Evolutionary conservation across 2,329 filamentous ascomycete genomes (phyloP).

Genomic region (Ophiostoma populinum): DNA sequence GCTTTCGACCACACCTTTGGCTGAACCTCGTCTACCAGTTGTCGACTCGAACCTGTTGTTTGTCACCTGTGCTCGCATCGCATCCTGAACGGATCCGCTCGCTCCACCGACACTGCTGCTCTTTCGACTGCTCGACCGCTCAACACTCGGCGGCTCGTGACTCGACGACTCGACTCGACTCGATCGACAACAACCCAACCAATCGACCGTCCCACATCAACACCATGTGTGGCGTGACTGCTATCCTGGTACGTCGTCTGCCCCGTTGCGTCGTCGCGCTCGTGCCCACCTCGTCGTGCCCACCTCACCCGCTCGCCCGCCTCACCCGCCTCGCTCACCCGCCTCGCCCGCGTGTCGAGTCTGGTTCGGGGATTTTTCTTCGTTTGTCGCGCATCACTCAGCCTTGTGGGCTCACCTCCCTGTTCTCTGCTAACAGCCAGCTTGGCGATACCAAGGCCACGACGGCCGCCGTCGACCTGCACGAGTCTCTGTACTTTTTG

Average conservation of each 20-base stretch:
- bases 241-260: conserved; percentile 6
- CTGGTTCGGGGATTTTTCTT: no score
- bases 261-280: not conserved
- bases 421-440: conserved; percentile 3
- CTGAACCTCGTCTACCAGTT: not conserved
- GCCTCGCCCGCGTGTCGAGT: no score
- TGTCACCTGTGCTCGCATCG: not conserved
- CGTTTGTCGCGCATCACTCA: no score
- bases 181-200: not conserved
- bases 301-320: not conserved
- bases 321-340: not conserved
- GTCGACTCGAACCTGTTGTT: no score
- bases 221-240: conserved; percentile 9
- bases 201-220: not conserved
- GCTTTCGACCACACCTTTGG: conserved; percentile 1
- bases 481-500: conserved; percentile 55
- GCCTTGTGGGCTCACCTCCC: not conserved
- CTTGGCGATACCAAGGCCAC: conserved; percentile 32
- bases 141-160: no score
- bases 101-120: no score
- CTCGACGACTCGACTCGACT: not conserved
- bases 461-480: conserved; percentile 45
- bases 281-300: not conserved
- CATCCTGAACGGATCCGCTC: not conserved
- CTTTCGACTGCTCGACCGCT: no score